Evolutionary conservation across 1,284 basidiomycete species (phyloP).

Genomic region (Caloboletus firmus): DNA sequence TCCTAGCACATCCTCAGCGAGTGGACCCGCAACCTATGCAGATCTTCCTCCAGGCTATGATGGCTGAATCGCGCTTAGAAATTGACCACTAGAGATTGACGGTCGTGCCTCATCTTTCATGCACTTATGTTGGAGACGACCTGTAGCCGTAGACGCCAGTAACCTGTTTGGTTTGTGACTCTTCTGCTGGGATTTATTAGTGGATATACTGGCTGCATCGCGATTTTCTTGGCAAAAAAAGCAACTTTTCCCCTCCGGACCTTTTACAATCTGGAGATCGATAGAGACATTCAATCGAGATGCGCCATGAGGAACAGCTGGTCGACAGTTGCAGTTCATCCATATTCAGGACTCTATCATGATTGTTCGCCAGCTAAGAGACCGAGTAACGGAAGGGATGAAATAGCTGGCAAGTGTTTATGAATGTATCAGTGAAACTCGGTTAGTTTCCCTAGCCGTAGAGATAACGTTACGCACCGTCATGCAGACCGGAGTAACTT

Average conservation of each 20-base stretch:
- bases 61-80: constrained; percentile 33
- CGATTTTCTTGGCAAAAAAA: neutral
- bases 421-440: too few relatives aligned
- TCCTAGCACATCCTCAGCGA: constrained; percentile 45
- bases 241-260: neutral
- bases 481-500: too few relatives aligned
- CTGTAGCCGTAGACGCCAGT: neutral
- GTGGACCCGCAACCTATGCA: constrained; percentile 37
- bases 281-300: neutral
- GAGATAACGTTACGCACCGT: too few relatives aligned
- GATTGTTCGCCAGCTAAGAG: too few relatives aligned
- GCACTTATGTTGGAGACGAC: neutral
- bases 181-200: neutral
- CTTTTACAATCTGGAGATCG: neutral
- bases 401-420: too few relatives aligned
- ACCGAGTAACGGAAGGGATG: too few relatives aligned
- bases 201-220: neutral
- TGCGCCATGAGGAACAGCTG: neutral
- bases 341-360: too few relatives aligned
- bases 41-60: constrained; percentile 69
- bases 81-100: neutral
- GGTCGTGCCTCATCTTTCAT: neutral
- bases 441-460: too few relatives aligned
- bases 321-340: too few relatives aligned
- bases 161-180: neutral